Evolutionary conservation across 768 basidiomycete species (phyloP).

Genomic region (Baorangia bicolor): DNA sequence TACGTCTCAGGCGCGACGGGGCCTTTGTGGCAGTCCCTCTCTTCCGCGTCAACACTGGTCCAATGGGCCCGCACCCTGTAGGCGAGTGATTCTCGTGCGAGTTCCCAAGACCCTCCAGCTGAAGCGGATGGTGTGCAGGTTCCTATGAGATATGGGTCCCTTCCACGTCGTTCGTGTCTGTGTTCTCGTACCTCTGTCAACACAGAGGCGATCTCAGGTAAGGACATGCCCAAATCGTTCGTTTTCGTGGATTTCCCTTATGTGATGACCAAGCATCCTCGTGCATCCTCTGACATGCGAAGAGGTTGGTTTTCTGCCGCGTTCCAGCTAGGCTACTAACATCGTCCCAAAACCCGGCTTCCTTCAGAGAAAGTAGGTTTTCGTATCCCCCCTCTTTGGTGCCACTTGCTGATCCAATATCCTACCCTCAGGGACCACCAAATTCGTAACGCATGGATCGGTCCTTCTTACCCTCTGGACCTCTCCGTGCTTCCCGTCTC

Average conservation of each 20-base stretch:
- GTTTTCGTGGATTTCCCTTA: neutral
- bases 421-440: conserved; percentile 59
- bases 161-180: conserved; percentile 65
- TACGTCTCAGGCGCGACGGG: conserved; percentile 68
- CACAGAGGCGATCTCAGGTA: conserved; percentile 71
- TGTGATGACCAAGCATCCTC: conserved; percentile 50
- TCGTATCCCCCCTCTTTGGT: neutral
- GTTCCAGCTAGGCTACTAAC: neutral
- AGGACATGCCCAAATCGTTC: neutral
- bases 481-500: conserved; percentile 53
- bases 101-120: neutral
- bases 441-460: conserved; percentile 70
- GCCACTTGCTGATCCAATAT: neutral
- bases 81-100: conserved; percentile 42
- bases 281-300: conserved; percentile 75
- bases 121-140: conserved; percentile 39
- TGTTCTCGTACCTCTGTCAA: conserved; percentile 75
- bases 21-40: conserved; percentile 80
- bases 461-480: conserved; percentile 67
- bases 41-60: conserved; percentile 64
- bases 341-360: neutral
- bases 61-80: conserved; percentile 74
- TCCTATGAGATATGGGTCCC: conserved; percentile 85
- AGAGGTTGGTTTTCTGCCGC: conserved; percentile 43
- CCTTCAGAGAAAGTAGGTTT: conserved; percentile 49